Evolutionary conservation across 1,284 basidiomycete genomes (phyloP).

Genomic region (Moniliophthora roreri): DNA sequence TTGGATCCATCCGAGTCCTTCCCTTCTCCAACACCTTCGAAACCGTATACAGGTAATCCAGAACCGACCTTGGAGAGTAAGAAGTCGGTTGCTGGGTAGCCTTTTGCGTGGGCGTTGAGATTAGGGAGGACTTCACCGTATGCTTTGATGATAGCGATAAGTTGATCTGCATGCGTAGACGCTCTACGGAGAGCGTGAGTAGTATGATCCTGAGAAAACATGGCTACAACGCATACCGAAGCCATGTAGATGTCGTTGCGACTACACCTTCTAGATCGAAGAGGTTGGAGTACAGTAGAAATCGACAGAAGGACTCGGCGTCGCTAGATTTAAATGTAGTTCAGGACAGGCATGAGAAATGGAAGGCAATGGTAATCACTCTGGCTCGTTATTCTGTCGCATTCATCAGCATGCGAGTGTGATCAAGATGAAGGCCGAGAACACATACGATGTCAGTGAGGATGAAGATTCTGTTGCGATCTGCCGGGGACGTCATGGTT

Average conservation of each 20-base stretch:
- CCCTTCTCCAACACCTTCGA: constrained; percentile 1
- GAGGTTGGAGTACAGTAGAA: constrained; percentile 4
- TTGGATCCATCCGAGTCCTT: constrained; percentile 6
- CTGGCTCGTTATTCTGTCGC: too few species aligned
- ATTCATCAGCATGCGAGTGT: too few species aligned
- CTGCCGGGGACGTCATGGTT: too few species aligned
- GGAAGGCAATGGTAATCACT: too few species aligned
- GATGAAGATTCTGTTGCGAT: too few species aligned
- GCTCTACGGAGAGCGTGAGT: not conserved
- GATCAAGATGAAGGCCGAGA: too few species aligned
- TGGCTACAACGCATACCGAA: not conserved
- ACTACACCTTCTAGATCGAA: constrained; percentile 5
- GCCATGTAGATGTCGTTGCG: constrained; percentile 7
- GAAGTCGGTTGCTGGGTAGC: constrained; percentile 3
- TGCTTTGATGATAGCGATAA: constrained; percentile 6
- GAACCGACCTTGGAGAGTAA: constrained; percentile 2
- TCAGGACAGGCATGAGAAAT: too few species aligned
- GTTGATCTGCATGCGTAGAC: constrained; percentile 4
- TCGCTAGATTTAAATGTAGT: too few species aligned
- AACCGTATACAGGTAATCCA: constrained; percentile 4
- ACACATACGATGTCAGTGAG: too few species aligned
- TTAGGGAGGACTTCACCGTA: constrained; percentile 10
- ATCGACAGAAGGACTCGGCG: not conserved
- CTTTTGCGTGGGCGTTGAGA: constrained; percentile 4
- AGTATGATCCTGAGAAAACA: not conserved